Evolutionary conservation across 805 yeast genomes (phyloP), one percentile per base, ranked within the genome.

Genomic region (Teunomyces lycoperdinae): DNA sequence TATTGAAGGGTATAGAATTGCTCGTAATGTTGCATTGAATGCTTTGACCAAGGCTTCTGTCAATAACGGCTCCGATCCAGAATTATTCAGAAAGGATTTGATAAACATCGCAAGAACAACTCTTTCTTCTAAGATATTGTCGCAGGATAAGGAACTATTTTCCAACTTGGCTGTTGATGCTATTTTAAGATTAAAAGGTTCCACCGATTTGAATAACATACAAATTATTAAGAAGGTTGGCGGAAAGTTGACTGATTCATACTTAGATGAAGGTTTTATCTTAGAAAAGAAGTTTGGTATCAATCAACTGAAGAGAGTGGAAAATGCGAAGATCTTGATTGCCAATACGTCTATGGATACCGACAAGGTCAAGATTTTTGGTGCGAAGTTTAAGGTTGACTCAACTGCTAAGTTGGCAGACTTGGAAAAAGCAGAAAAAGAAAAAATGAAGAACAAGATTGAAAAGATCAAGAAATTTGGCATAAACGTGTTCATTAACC

Each of bases 301-400:
- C 54, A 85, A 89, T 58, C 99, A 94, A 74, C 96, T 97, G 43
- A 91, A 89, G 70, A 80, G 76, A 60, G 70, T 94, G 47, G 81
- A 82, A 60, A 84, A 92, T 62, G 96, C 96, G 29, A 84, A 80
- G 57, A 89, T 94, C 56, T 77, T 94, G 53, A 87, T 94, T 62
- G 96, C 99, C 13, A 94, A 94, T 70, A 94, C 99, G 4, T 84
- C 97, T 14, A 78, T 89, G 84, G 99, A 94, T 64, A 94, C 99
- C 6, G 99, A 94, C 65, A 94, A 94, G 68, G 97, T 94, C 51
- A 94, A 94, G 70, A 84, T 94, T 48, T 94, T 94, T 69, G 99
- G 99, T 53, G 97, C 99, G 50, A 91, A 94, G 67, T 91, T 94
- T 73, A 89, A 90, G 69, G 98, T 94, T 42, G 97, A 92, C 67